Percentiles rank a stretch among this genome's conserved stretches.
These are phyloP conservation scores for Turritis glabra DNA, from an alignment of 345 rosid genomes.

Conservation along the genomic window DNA sequence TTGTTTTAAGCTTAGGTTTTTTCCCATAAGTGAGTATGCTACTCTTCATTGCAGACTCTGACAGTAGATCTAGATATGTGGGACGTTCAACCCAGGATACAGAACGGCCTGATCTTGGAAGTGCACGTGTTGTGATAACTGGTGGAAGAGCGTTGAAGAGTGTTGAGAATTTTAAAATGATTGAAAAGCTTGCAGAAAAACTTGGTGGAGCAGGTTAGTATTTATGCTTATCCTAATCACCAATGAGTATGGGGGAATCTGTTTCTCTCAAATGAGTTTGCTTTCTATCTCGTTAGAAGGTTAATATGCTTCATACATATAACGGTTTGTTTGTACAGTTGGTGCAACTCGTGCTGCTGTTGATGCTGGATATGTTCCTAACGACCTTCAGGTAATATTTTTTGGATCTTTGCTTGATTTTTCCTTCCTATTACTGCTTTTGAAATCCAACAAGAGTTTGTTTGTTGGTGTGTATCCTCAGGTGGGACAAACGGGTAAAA, in stretches of 20 bases:
- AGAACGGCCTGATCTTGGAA: constrained; percentile 96
- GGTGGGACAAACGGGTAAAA: constrained; percentile 99
- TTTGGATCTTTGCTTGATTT: neutral
- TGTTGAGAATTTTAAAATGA: constrained; percentile 89
- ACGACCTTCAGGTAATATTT: constrained; percentile 83
- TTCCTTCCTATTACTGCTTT: neutral
- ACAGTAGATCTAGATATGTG: constrained; percentile 67
- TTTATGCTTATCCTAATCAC: neutral
- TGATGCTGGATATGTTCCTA: constrained; percentile 98
- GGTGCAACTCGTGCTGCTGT: constrained; percentile 99
- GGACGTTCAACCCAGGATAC: constrained; percentile 70
- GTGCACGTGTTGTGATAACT: constrained; percentile 82
- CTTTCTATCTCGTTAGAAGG: neutral
- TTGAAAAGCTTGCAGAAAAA: constrained; percentile 95
- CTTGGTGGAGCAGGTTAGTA: constrained; percentile 91
- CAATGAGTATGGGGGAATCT: neutral
- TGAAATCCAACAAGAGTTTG: neutral
- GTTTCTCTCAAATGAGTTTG: neutral
- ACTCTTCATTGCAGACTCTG: constrained; percentile 49
- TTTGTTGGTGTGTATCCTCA: constrained; percentile 34
- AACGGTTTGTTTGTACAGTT: constrained; percentile 48
- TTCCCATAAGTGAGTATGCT: neutral
- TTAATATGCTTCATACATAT: neutral
- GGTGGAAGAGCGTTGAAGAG: constrained; percentile 93
- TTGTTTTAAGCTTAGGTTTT: neutral